Percentiles rank a stretch among this genome's conserved stretches.
phyloP scores from a whole-genome alignment of 2,329 filamentous ascomycete genomes.

The Microdochium paspali region DNA sequence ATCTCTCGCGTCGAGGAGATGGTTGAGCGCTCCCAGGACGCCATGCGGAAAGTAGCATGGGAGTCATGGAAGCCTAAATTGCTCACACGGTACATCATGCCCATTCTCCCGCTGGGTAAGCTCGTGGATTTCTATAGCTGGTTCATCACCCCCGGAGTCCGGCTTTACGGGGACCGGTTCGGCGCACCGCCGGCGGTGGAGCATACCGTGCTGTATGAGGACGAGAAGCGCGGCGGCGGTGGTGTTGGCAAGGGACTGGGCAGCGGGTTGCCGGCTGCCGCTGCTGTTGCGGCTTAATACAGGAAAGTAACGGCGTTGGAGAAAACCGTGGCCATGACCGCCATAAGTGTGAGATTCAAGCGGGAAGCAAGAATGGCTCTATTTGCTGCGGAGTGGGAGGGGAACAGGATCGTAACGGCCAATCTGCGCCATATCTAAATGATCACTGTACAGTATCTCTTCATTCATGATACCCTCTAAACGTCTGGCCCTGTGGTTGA shows the following conservation, averaged over 20 bases:
- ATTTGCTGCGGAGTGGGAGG: too few species aligned
- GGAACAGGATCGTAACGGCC: too few species aligned
- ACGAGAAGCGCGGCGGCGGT: background rate
- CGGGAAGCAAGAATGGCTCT: too few species aligned
- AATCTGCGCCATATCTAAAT: too few species aligned
- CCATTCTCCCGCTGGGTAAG: background rate
- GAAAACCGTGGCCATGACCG: too few species aligned
- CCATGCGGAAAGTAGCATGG: background rate
- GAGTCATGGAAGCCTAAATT: background rate
- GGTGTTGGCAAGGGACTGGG: too few species aligned
- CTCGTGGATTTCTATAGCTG: constrained; percentile 1
- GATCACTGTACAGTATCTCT: too few species aligned
- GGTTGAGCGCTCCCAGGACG: constrained; percentile 1
- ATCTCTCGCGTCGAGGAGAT: background rate
- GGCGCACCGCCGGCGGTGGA: background rate
- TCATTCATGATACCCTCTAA: too few species aligned
- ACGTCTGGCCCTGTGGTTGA: too few species aligned
- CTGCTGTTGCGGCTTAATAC: background rate
- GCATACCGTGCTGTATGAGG: constrained; percentile 1
- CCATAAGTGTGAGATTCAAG: too few species aligned
- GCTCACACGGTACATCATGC: background rate
- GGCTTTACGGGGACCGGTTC: background rate
- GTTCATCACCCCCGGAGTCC: background rate
- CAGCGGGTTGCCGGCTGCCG: too few species aligned
- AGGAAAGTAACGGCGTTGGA: too few species aligned